Percentiles rank a stretch among this genome's conserved stretches.
phyloP scores from a whole-genome alignment of 805 yeast genomes.

The Cyberlindnera lachancei region DNA sequence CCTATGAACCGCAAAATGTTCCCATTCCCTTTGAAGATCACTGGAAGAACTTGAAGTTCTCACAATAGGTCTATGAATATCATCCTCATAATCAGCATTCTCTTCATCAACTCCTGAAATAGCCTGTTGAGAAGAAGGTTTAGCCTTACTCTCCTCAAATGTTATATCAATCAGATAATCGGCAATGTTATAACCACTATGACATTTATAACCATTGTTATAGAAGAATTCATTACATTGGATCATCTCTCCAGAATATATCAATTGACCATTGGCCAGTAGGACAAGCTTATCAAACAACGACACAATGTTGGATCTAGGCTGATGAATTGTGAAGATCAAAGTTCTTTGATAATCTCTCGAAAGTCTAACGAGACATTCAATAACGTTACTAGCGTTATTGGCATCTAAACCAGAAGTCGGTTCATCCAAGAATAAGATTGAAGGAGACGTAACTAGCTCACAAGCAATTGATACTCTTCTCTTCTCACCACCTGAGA shows the following conservation, averaged over 20 bases:
- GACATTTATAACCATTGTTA: conserved; percentile 72
- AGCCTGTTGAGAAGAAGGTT: conserved; percentile 6
- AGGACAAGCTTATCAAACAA: conserved; percentile 77
- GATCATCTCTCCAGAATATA: conserved; percentile 80
- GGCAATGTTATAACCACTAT: conserved; percentile 86
- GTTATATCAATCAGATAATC: conserved; percentile 90
- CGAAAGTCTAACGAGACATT: conserved; percentile 72
- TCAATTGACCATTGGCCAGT: conserved; percentile 76
- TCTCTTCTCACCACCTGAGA: conserved; percentile 88
- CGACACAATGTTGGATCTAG: conserved; percentile 91
- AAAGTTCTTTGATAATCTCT: conserved; percentile 79
- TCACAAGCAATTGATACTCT: conserved; percentile 93
- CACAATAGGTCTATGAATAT: conserved; percentile 24
- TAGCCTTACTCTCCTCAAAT: conserved; percentile 37
- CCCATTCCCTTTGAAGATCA: conserved; percentile 77
- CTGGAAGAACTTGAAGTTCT: conserved; percentile 25
- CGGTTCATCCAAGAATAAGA: conserved; percentile 83
- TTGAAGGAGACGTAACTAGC: conserved; percentile 79
- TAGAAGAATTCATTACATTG: conserved; percentile 71
- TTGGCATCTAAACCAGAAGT: conserved; percentile 94
- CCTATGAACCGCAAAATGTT: conserved; percentile 73
- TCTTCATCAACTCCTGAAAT: conserved; percentile 25
- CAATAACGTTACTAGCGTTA: conserved; percentile 88
- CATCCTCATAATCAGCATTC: conserved; percentile 19
- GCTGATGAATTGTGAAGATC: conserved; percentile 93